Base-by-base conservation (phyloP, 495 filamentous ascomycete genomes). In the Rhypophila decipiens region DNA sequence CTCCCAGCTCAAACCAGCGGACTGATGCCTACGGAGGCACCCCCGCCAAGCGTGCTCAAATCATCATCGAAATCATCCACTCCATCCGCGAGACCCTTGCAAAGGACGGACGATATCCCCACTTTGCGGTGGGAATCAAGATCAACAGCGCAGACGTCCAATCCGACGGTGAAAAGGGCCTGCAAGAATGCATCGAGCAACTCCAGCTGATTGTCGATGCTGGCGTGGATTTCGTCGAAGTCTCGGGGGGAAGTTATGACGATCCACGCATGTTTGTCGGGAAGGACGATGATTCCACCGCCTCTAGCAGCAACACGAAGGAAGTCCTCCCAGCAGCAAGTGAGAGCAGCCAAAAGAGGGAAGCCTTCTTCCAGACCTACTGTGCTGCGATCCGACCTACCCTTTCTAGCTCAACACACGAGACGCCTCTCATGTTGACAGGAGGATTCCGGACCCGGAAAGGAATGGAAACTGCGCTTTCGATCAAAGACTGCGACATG, bases 1-100 rank as follows among this genome's bases (percentile, higher is more conserved):
- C 81, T 47, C 72, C 78, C 44, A 64, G 53, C n/a, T 59, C 50
- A 42, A 90, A 90, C 64, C 56, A 68, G 50, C 71, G 85, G 1
- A 79, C 70, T 1, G 86, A 90, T 57, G 38, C 34, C 12, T 90
- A 78, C 61, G 86, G 86, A 15, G 85, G 86, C 15, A 79, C 72
- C 39, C 61, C 86, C 11, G 82, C 84, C 65, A 83, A 83, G 41
- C 68, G 87, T 20, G 69, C 77, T 4, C 72, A 78, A 24, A 80
- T 90, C 42, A 70, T 69, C 1, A 44, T 85, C 9, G 84, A 88
- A 51, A 69, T 84, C 11, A 65, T 73, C 22, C 65, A 76, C 18
- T 83, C 83, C 2, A 74, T 90, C n/a, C 65, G 71, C 4, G 71
- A 69, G 9, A 83, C 79, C 20, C 60, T 33, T 19, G 29, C 17